Evolutionary conservation across 2,329 filamentous ascomycete species (phyloP), one percentile per base, ranked within the genome.

Genomic region (Incumbomyces delicatus): DNA sequence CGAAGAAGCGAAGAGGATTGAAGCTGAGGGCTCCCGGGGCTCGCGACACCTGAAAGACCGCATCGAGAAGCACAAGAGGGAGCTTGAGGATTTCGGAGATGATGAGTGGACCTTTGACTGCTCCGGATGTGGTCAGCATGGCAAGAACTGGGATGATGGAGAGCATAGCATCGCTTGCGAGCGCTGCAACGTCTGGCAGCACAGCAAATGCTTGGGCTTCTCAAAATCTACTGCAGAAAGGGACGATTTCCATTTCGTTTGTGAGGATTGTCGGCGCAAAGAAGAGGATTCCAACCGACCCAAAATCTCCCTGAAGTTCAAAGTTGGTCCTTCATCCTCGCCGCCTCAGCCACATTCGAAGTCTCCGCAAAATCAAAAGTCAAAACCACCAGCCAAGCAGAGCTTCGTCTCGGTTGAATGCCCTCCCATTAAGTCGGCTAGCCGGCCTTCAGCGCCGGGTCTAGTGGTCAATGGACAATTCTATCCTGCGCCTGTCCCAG

Each of bases 31-130:
- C 40, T 74, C 72, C 11, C 79, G 87, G 42, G 66, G 85, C 18
- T 94, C 88, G 2, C 80, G 88, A 43, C 81, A 85, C 46, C 76
- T 89, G n/a, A 82, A 87, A 59, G 80, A 80, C 2, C 85, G 92
- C 62, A 85, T 94, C 58, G 85, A 88, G 58, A 84, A 77, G 63
- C 86, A 81, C 53, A 83, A 84, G 62, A 81, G 81, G 62, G 85
- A 86, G 30, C 70, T 95, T 10, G 76, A 84, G 55, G 78, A 83
- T 46, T 74, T 95, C 18, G 77, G 80, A 16, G 86, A 92, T 40
- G 85, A 87, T 11, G 80, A 88, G 43, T 96, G 92, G 92, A 77
- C 87, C 33, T 98, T 98, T 57, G 92, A 98, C 62, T 98, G 92
- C 62, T 74, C 78, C 12, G 76, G 86, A 20, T 98, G 92, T 63